Evolutionary conservation across 441 rosid genomes (phyloP).

Genomic region (Adansonia madagascariensis): DNA sequence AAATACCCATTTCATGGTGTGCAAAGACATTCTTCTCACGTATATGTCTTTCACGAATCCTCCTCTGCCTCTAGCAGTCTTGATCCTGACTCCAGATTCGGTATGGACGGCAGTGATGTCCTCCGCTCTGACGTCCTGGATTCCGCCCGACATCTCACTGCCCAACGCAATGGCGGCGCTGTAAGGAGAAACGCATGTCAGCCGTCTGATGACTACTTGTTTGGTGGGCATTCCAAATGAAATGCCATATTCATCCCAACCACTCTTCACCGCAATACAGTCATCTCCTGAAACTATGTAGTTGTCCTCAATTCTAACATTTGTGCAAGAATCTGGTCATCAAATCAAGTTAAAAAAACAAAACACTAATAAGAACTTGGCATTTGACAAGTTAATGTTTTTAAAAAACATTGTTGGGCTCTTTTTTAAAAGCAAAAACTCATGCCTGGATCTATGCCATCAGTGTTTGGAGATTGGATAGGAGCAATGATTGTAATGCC

Average conservation of each 20-base stretch:
- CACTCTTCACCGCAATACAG: conserved; percentile 70
- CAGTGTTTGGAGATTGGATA: conserved; percentile 67
- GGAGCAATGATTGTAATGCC: conserved; percentile 69
- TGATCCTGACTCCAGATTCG: conserved; percentile 62
- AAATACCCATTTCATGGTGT: conserved; percentile 76
- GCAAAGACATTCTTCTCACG: conserved; percentile 57
- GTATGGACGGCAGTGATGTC: conserved; percentile 62
- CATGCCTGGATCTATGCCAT: conserved; percentile 77
- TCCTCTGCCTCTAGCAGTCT: conserved; percentile 74
- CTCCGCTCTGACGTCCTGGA: conserved; percentile 62
- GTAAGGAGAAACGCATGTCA: conserved; percentile 67
- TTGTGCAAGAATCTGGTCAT: conserved; percentile 68
- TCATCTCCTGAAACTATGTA: conserved; percentile 75
- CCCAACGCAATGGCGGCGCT: conserved; percentile 71
- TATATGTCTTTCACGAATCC: conserved; percentile 56
- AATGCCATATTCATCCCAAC: conserved; percentile 79
- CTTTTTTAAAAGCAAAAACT: background rate
- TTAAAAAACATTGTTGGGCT: background rate
- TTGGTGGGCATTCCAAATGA: conserved; percentile 67
- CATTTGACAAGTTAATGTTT: background rate
- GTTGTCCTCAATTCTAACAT: conserved; percentile 65
- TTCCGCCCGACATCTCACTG: conserved; percentile 79
- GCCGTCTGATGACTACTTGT: conserved; percentile 47
- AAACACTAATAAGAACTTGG: background rate
- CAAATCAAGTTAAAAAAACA: background rate